A percentile compares a stretch with the other conserved stretches of the same genome.
These are phyloP conservation scores for Coelastrella sp. DNA, from an alignment of 139 green algal genomes.

Conservation along the genomic window DNA sequence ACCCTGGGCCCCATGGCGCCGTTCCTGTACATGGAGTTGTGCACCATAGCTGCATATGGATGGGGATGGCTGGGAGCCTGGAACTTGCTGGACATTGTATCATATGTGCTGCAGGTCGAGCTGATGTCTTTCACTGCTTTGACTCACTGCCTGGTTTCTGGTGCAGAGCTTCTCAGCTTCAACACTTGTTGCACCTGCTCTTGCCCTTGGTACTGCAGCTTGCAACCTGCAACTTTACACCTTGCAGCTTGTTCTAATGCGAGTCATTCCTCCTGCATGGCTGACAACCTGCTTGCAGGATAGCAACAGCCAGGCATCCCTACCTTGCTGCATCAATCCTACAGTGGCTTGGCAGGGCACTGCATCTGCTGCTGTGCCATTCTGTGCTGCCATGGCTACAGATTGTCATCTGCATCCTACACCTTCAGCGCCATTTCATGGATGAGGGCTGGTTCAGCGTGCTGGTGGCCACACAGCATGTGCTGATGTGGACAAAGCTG, in stretches of 20 bases:
- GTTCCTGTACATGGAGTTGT: conserved; percentile 64
- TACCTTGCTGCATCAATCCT: background rate
- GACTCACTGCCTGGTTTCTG: background rate
- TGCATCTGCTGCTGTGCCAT: background rate
- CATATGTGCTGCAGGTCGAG: conserved; percentile 47
- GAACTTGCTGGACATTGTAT: conserved; percentile 56
- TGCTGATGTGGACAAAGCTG: conserved; percentile 63
- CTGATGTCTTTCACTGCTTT: background rate
- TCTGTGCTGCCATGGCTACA: background rate
- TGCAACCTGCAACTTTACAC: background rate
- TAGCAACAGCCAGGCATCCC: background rate
- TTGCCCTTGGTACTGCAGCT: background rate
- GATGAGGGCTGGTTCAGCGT: conserved; percentile 52
- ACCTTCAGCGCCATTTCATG: conserved; percentile 51
- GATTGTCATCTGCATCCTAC: conserved; percentile 42
- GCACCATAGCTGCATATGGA: conserved; percentile 55
- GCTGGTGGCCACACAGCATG: conserved; percentile 54
- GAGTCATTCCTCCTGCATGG: too few species aligned
- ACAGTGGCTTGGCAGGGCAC: background rate
- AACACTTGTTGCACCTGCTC: background rate
- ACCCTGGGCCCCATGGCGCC: conserved; percentile 52
- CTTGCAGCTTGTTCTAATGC: background rate
- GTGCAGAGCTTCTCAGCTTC: background rate
- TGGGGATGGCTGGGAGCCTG: conserved; percentile 34
- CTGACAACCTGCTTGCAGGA: background rate